These are phyloP conservation scores for Lycium ferocissimum DNA, from an alignment of 257 asterid genomes.

Conservation along the genomic window DNA sequence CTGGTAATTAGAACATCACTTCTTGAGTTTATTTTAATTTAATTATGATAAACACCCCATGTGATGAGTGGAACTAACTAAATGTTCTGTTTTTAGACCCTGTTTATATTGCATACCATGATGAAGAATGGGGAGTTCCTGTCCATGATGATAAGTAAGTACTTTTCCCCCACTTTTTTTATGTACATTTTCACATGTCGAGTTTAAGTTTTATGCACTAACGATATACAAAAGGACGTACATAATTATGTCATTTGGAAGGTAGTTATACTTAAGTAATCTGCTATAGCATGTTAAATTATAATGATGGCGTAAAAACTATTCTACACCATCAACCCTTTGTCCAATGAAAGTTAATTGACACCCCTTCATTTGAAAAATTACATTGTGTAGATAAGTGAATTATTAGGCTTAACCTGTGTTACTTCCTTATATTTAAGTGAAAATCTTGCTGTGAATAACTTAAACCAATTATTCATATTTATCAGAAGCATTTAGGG, in stretches of 20 bases:
- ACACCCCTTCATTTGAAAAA: not conserved
- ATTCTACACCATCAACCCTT: not conserved
- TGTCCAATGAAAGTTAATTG: not conserved
- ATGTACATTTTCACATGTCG: not conserved
- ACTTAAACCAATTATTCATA: not conserved
- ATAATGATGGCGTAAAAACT: not conserved
- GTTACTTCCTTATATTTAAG: not conserved
- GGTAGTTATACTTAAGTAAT: not conserved
- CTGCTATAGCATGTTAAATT: not conserved
- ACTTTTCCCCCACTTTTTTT: not conserved
- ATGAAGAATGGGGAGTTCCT: constrained; percentile 90
- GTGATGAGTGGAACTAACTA: not conserved
- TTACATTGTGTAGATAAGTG: not conserved
- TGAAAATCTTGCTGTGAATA: not conserved
- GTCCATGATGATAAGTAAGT: constrained; percentile 74
- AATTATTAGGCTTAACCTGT: not conserved
- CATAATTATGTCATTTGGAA: not conserved
- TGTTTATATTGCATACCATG: constrained; percentile 74
- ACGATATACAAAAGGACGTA: not conserved
- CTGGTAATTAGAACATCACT: constrained; percentile 39
- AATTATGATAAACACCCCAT: not conserved
- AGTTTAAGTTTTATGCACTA: not conserved
- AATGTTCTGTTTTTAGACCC: constrained; percentile 43
- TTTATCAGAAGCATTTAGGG: not conserved
- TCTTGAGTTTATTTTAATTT: not conserved